Conservation (phyloP, 495 filamentous ascomycete species). For the Penicillium chermesinum region DNA sequence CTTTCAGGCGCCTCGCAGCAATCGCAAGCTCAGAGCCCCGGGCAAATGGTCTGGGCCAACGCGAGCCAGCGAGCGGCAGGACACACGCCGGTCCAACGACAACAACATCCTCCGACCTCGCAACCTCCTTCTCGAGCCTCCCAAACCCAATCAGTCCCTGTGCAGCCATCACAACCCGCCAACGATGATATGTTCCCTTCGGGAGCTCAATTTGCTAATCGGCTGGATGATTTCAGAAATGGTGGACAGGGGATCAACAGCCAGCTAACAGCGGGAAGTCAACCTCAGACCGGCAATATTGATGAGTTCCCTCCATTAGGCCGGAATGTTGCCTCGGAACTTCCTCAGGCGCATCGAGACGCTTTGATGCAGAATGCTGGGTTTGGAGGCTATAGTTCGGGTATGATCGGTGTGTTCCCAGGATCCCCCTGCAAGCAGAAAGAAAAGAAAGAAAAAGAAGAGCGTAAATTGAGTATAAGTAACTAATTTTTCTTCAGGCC, state of each 20-base stretch:
- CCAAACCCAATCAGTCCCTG: conserved; percentile 47
- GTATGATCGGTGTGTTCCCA: conserved; percentile 23
- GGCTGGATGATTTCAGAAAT: conserved; percentile 53
- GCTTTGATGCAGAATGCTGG: conserved; percentile 61
- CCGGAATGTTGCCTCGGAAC: conserved; percentile 63
- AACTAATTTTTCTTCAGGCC: conserved; percentile 26
- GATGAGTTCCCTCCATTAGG: conserved; percentile 85
- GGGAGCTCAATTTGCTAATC: conserved; percentile 49
- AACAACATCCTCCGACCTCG: conserved; percentile 51
- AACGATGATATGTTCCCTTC: conserved; percentile 52
- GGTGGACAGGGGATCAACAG: conserved; percentile 57
- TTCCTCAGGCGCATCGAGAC: conserved; percentile 60
- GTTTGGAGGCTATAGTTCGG: conserved; percentile 53
- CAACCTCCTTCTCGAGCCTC: conserved; percentile 44
- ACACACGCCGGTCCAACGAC: conserved; percentile 62
- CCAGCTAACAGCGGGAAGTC: conserved; percentile 48
- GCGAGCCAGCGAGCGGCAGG: conserved; percentile 51
- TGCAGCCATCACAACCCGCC: conserved; percentile 56
- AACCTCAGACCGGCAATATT: conserved; percentile 62
- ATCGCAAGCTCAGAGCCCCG: conserved; percentile 52
- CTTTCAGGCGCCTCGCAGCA: conserved; percentile 68
- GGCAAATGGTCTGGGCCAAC: conserved; percentile 64
- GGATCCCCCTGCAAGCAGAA: conserved; percentile 11
- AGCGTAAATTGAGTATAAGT: no score
- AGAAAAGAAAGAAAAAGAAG: background rate